Conservation (phyloP, 1,284 basidiomycete genomes). For the Vanrija sp. region DNA sequence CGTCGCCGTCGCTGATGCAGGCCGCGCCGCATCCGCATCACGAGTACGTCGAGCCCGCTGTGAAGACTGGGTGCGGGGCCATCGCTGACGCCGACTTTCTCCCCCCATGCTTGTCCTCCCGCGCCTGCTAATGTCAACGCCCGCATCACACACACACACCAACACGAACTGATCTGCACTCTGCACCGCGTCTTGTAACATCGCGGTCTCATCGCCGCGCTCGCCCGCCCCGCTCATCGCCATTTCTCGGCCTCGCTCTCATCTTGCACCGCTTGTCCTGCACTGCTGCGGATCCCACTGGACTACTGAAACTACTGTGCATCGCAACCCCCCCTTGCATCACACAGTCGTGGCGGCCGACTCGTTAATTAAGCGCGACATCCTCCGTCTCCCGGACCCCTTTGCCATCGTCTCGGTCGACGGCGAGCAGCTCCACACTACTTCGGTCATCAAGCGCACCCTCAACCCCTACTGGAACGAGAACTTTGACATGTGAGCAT, state of each 20-base stretch:
- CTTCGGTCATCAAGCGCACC: slow-evolving; percentile 82
- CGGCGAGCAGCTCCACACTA: slow-evolving; percentile 89
- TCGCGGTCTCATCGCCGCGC: neutral
- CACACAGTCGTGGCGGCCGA: slow-evolving; percentile 78
- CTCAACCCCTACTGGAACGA: slow-evolving; percentile 93
- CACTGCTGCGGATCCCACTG: neutral
- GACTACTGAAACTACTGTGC: neutral
- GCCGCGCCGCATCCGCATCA: slow-evolving; percentile 31
- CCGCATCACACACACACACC: neutral
- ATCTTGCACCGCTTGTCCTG: neutral
- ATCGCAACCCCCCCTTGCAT: neutral
- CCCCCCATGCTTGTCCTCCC: neutral
- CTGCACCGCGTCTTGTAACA: no score
- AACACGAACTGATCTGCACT: neutral
- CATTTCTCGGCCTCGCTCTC: neutral
- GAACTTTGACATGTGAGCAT: slow-evolving; percentile 73
- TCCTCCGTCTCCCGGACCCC: slow-evolving; percentile 86
- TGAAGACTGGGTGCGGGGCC: no score
- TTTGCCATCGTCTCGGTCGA: slow-evolving; percentile 94
- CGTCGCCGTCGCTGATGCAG: slow-evolving; percentile 5
- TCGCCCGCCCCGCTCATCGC: neutral
- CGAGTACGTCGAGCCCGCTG: slow-evolving; percentile 18
- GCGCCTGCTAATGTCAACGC: neutral
- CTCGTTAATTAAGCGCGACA: slow-evolving; percentile 81
- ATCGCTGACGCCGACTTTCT: neutral